Evolutionary conservation across 148 eudicot genomes (phyloP), one percentile per base, ranked within the genome.

Genomic region (Salicornia ramosissima): DNA sequence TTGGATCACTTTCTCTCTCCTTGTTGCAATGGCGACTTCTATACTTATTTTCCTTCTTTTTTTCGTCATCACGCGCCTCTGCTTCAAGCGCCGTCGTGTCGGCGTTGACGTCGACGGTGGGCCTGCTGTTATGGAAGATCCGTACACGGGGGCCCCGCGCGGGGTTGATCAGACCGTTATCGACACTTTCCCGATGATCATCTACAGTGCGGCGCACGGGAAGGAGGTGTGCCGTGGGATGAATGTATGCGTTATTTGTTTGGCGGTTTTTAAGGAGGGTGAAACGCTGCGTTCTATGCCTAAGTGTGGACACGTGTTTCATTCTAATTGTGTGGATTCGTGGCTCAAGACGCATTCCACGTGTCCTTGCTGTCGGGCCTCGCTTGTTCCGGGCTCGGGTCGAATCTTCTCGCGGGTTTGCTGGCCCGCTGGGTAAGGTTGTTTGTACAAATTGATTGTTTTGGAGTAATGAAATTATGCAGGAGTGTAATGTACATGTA

Each of bases 251-350:
- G 82, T 74, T 15, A 72, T 80, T 63, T 80, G 82, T 43, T 57
- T 90, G 45, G 86, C 66, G n/a, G 74, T 70, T 10, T 75, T 75
- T 29, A 68, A 71, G 45, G 74, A 63, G 5, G 68, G 24, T 26
- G 79, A 80, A 75, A 75, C 73, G 79, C 65, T 80, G 76, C 82
- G 79, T 55, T 74, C 56, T 19, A 62, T 75, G 58, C 82, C 82
- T 2, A n/a, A 11, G 1, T 80, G 82, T 30, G 46, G 71, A 34
- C 82, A 80, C 67, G 73, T 75, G 70, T 80, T 80, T 29, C 82
- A 80, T 33, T 58, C 73, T 71, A 24, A 56, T 26, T 80, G 82
- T 54, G 77, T 80, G 1, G 79, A 72, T 4, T 54, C 76, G 0
- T 80, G 82, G 82, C 79, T 80, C 6, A 66, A 46, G 63, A 59